Base-by-base conservation (phyloP, 352 stramenopile genomes). In the Blastocystis hominis region DNA sequence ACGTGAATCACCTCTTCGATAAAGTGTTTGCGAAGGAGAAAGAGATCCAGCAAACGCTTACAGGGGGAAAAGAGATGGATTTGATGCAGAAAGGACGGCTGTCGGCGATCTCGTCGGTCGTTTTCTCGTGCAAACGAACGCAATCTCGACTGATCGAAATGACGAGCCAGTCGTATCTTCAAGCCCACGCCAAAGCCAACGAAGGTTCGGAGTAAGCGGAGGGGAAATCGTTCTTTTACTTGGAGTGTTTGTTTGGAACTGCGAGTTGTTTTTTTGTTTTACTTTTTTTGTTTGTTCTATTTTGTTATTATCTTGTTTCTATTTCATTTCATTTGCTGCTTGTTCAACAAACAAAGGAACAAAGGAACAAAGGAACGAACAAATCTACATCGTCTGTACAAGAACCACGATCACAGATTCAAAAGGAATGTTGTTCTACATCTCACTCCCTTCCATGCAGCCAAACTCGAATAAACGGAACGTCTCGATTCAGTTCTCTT, bases 381-480 rank as follows among this genome's bases (percentile, higher is more conserved):
- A 30, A 30, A 0, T 30, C 24, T 30, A 59, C 50, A 59, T n/a
- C n/a, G 50, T 20, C 30, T 80, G 70, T 53, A 62, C 70, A 38
- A 80, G 10, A 44, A 80, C 70, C 62, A 80, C 44, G 56, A 80
- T 66, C 17, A 80, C 36, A 66, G 42, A 64, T 4, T 80, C 70
- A 64, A 80, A 80, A 42, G 70, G 70, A 63, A 80, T 80, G 38
- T 80, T 42, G 38, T 80, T 80, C 70, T 80, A 80, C n/a, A 24
- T 54, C 9, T 50, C 10, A 75, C 30, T 61, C 5, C 62, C n/a
- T 1, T 1, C 2, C 0, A 30, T 59, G 24, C 0, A 64, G 4
- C 20, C 7, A 50, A 20, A 80, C 70, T 34, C 13, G 17, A 50
- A 80, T 42, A 44, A 80, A 80, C 4, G 70, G 70, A 42, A 47